Evolutionary conservation across 2,329 filamentous ascomycete genomes (phyloP), one percentile per base, ranked within the genome.

Genomic region (Aspergillus texensis): DNA sequence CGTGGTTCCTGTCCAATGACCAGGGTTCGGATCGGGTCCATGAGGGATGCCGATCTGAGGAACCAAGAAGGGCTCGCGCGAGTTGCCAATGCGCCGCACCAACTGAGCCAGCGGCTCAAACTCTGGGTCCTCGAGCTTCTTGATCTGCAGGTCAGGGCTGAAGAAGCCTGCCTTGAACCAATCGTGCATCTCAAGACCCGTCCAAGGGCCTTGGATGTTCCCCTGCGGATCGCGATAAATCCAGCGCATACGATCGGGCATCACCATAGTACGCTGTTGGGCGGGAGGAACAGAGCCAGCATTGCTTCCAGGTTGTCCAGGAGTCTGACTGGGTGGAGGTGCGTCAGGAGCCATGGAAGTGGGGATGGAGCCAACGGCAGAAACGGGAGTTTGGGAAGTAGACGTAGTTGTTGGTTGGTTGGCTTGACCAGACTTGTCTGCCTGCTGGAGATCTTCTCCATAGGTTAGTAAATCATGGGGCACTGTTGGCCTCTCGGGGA

Each of bases 121-220:
- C 57, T 99, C 94, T 0, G 85, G 83, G 73, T 99, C 95, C 75
- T 99, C 95, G 6, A 94, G 84, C 76, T 97, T 97, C 82, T 96
- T 97, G 36, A 99, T 95, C 50, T 96, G 88, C 24, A 99, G 84
- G 71, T 99, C 94, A 0, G 94, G 90, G 0, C 93, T 96, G 79
- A 99, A 99, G 81, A 98, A 99, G 53, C 94, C 94, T 43, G 94
- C 94, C 77, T 98, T 98, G 81, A 98, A 99, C 95, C 95, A 99
- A 72, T 99, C 96, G 70, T 99, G 96, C 95, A 99, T 99, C 79
- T 99, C 95, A 57, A 99, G 82, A 1, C 95, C 95, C 45, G 93
- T 97, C 80, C 95, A 99, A 0, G 95, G 95, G 0, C 95, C 95
- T 75, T 99, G 95, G 6, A 93, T 90, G 66, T 92, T 91, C 26